A percentile compares a stretch with the other conserved stretches of the same genome.
These are phyloP conservation scores for Gracilaria domingensis DNA, from an alignment of 23 red algal species.

Conservation along the genomic window DNA sequence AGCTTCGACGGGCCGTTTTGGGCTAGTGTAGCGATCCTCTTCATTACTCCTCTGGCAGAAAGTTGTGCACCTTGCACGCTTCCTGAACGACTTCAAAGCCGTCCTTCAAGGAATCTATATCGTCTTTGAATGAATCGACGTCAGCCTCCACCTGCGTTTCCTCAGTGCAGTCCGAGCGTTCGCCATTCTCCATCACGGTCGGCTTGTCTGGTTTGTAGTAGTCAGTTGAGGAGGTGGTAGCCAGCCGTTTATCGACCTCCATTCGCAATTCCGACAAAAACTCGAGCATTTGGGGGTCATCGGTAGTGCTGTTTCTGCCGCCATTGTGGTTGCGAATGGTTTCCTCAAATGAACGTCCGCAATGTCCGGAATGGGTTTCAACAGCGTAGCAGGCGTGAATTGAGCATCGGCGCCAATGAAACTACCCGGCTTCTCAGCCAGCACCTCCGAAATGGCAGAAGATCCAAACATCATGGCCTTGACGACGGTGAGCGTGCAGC, in stretches of 20 bases:
- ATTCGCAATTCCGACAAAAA: constrained; percentile 54
- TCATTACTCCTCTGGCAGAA: constrained; percentile 66
- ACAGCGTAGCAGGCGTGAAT: too few species aligned
- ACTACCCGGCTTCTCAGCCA: constrained; percentile 60
- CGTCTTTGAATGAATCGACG: too few species aligned
- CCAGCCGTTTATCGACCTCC: constrained; percentile 20
- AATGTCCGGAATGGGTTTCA: too few species aligned
- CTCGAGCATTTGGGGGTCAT: constrained; percentile 43
- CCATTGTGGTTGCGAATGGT: constrained; percentile 1
- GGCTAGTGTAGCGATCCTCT: constrained; percentile 69
- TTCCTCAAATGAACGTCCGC: background rate
- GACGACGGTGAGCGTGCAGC: constrained; percentile 66
- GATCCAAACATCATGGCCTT: constrained; percentile 62
- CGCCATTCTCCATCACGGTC: constrained; percentile 10
- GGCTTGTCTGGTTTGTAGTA: background rate
- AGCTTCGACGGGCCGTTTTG: constrained; percentile 70
- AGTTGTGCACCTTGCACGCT: constrained; percentile 77
- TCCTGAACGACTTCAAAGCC: constrained; percentile 67
- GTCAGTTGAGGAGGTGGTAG: background rate
- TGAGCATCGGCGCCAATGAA: too few species aligned
- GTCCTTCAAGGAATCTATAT: too few species aligned
- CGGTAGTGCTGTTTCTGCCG: constrained; percentile 42
- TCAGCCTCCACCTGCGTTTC: too few species aligned
- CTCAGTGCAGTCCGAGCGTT: too few species aligned
- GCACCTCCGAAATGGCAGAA: constrained; percentile 48